A percentile compares a stretch with the other conserved stretches of the same genome.
Evolutionary conservation across 768 basidiomycete genomes (phyloP).

Genomic region (Hericium alpestre): DNA sequence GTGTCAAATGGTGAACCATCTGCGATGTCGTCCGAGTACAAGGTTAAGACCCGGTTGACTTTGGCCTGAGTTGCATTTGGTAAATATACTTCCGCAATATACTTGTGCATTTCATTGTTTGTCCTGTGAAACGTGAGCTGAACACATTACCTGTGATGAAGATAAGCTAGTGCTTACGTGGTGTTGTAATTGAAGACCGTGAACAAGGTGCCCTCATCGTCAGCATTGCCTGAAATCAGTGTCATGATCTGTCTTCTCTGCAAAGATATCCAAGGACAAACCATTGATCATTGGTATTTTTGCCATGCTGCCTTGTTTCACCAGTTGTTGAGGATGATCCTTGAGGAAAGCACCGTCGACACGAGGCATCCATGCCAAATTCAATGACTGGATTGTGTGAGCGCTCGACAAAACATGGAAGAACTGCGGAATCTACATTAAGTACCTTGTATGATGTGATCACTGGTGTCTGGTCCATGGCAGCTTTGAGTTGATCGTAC

Average conservation of each 20-base stretch:
- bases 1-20: constrained; percentile 21
- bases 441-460: constrained; percentile 21
- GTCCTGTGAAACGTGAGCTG: constrained; percentile 5
- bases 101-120: constrained; percentile 3
- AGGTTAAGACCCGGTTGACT: constrained; percentile 2
- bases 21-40: constrained; percentile 10
- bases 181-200: constrained; percentile 14
- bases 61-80: constrained; percentile 1
- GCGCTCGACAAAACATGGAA: too few species aligned
- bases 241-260: constrained; percentile 3
- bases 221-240: constrained; percentile 16
- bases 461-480: constrained; percentile 21
- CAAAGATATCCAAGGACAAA: neutral
- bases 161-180: constrained; percentile 10
- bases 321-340: constrained; percentile 20
- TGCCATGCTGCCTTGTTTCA: constrained; percentile 25
- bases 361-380: constrained; percentile 26
- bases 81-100: constrained; percentile 2
- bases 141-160: neutral
- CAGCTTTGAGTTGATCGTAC: constrained; percentile 19
- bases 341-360: constrained; percentile 30
- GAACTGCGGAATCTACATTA: constrained; percentile 1
- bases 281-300: constrained; percentile 11
- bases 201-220: constrained; percentile 18
- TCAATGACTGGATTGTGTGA: constrained; percentile 13